Percentiles rank a stretch among this genome's conserved stretches.
phyloP scores from a whole-genome alignment of 1,284 basidiomycete genomes.

The Ustanciosporium gigantosporum region DNA sequence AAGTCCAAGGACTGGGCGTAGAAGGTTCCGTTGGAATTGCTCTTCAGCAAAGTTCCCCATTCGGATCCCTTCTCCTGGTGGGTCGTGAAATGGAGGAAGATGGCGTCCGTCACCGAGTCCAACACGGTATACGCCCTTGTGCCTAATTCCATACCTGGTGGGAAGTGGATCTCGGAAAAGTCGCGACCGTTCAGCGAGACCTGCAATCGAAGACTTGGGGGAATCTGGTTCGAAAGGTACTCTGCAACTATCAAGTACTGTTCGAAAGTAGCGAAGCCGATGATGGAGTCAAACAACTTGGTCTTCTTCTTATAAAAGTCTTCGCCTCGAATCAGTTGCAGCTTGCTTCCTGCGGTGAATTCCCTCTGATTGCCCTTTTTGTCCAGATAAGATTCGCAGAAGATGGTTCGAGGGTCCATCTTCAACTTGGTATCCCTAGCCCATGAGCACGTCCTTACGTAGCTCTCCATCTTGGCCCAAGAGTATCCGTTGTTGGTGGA shows the following conservation, averaged over 20 bases:
- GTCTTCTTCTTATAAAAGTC: constrained; percentile 76
- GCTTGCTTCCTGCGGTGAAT: constrained; percentile 66
- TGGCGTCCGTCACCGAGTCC: constrained; percentile 86
- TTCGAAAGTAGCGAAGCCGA: constrained; percentile 94
- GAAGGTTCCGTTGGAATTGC: constrained; percentile 97
- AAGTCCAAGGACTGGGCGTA: constrained; percentile 82
- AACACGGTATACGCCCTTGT: constrained; percentile 91
- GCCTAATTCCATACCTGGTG: constrained; percentile 81
- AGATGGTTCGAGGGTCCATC: constrained; percentile 79
- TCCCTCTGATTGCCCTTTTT: constrained; percentile 79
- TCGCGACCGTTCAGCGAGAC: constrained; percentile 86
- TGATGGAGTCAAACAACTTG: constrained; percentile 77
- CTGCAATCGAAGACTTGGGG: constrained; percentile 69
- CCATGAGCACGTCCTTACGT: constrained; percentile 91
- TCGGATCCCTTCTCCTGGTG: constrained; percentile 73
- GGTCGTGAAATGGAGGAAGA: constrained; percentile 95
- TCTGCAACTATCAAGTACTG: constrained; percentile 93
- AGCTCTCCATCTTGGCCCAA: constrained; percentile 80
- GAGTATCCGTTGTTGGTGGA: constrained; percentile 68
- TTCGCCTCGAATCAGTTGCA: constrained; percentile 78
- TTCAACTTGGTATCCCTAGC: constrained; percentile 75
- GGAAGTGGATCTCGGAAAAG: constrained; percentile 86
- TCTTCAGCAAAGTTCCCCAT: constrained; percentile 90
- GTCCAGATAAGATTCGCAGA: constrained; percentile 84
- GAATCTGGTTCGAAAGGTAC: constrained; percentile 64